Base-by-base conservation (phyloP, 176 grass and related monocot genomes). In the Aegilops umbellulata region DNA sequence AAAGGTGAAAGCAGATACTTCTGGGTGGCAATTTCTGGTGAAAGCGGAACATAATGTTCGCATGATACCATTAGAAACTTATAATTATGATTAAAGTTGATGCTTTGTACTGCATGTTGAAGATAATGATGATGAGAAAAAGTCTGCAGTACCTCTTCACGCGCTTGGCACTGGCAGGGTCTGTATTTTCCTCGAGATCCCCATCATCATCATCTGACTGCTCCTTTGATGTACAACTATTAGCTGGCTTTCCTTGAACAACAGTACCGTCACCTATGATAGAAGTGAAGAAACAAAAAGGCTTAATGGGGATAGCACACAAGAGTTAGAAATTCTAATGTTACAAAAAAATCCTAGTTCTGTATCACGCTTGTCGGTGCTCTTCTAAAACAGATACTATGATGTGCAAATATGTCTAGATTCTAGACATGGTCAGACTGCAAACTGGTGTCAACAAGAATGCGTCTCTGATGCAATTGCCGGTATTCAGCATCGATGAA, bases 221-320 rank as follows among this genome's bases (percentile, higher is more conserved):
- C 75, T 97, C 92, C 79, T 83, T 97, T 60, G 92, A 97, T 80
- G 91, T 93, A 77, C 60, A 68, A 71, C 91, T 95, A 39, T 88
- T 87, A 76, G 82, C 26, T 85, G 87, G 73, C 51, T 87, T 94
- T 11, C 69, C 76, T 83, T 83, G 76, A 68, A 74, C 65, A 27
- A 75, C 80, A 69, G 69, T 35, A 86, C 70, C 79, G 65, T 65
- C 55, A 65, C 75, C 82, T 91, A 73, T 90, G 31, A 67, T 39
- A 12, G 78, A 86, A 87, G 34, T 25, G 76, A 70, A 81, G 47
- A 91, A 91, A 76, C 6, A 35, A 80, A 83, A 46, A 47, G 2
- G 58, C 23, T 65, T 66, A 46, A 87, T 83, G 49, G 66, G 3
- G 10, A 76, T 67, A 79, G n/a, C 27, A 86, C 53, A 72, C n/a